Base-by-base conservation (phyloP, 352 stramenopile species). In the Phytophthora citrophthora region DNA sequence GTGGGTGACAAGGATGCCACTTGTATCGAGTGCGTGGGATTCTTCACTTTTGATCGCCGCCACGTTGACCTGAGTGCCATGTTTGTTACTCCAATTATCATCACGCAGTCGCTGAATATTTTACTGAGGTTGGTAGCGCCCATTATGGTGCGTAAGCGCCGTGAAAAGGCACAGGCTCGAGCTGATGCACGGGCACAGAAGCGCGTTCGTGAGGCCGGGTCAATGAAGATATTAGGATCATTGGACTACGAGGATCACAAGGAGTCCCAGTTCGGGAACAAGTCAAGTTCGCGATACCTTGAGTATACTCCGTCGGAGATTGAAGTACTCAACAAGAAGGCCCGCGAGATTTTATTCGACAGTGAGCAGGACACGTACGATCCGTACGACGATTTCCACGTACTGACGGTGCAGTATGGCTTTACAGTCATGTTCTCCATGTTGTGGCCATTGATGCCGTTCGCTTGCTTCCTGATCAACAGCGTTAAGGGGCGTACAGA, bases 71-170 rank as follows among this genome's bases (percentile, higher is more conserved):
- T 95, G 13, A 87, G 84, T 36, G 79, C 83, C 11, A 93, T 95
- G 81, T 95, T 95, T 72, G 78, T 95, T 31, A 95, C 88, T 2
- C 86, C 88, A 9, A 95, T 95, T 51, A 76, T 95, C 0, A 84
- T 95, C 23, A 95, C 88, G 5, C 86, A 95, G 70, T 75, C 65
- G 46, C 71, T 95, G 27, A 95, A 95, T 45, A 91, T 95, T 29
- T 54, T 86, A 23, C 44, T 95, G 9, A 71, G 81, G 12, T 63
- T 93, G n/a, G 72, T 91, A 10, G 73, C 71, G 15, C 86, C 88
- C 2, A 81, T 91, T 24, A 54, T 93, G 7, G 79, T 91, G n/a
- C 83, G 85, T 12, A 82, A 80, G 56, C 77, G 77, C 15, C 82
- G 83, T 10, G 84, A 93, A 54, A 72, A 76, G 5, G 81, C 82